Conservation (phyloP, 2,329 filamentous ascomycete genomes). For the Gnomoniopsis sp. region DNA sequence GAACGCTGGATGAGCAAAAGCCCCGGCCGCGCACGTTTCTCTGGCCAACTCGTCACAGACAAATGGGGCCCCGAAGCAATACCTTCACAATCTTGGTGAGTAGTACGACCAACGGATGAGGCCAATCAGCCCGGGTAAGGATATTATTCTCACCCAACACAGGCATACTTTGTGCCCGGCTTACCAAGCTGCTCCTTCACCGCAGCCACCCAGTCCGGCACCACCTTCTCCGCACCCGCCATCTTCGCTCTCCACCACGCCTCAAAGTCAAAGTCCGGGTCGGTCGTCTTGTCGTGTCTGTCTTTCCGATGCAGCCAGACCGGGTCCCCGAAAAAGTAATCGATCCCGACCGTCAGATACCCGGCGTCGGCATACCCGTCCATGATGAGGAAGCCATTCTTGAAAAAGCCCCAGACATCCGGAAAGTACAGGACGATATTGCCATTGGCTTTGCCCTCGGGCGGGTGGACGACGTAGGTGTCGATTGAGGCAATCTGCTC, state of each 20-base stretch:
- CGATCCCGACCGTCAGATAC: constrained; percentile 38
- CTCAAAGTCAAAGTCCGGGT: constrained; percentile 41
- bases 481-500: constrained; percentile 31
- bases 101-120: too few species aligned
- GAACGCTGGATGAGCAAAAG: constrained; percentile 48
- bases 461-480: constrained; percentile 34
- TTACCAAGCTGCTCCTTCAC: constrained; percentile 34
- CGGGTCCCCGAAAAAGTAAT: constrained; percentile 43
- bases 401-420: constrained; percentile 41
- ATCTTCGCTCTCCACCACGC: constrained; percentile 45
- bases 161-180: constrained; percentile 32
- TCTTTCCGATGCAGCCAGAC: constrained; percentile 37
- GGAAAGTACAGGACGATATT: constrained; percentile 42
- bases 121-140: too few species aligned
- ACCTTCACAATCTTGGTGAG: constrained; percentile 11
- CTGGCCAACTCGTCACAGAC: constrained; percentile 38
- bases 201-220: constrained; percentile 40
- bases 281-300: constrained; percentile 25
- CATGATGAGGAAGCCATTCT: constrained; percentile 40
- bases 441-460: constrained; percentile 30
- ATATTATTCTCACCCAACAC: constrained; percentile 28
- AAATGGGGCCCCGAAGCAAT: constrained; percentile 41
- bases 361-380: constrained; percentile 42
- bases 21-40: constrained; percentile 36
- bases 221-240: constrained; percentile 36